phyloP scores from a whole-genome alignment of 257 asterid species.

The Agastache rugosa region DNA sequence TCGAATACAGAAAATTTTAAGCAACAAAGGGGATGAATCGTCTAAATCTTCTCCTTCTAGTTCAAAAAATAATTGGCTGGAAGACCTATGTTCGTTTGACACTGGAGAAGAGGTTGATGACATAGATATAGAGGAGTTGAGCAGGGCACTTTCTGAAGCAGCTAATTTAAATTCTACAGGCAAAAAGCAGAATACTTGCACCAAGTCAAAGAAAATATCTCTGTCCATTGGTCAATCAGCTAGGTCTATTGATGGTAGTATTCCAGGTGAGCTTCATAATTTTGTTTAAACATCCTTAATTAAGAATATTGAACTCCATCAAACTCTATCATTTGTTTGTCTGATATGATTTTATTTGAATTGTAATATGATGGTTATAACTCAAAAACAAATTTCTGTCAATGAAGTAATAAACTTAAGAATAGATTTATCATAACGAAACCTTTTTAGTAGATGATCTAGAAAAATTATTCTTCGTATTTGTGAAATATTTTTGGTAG shows the following conservation, averaged over 20 bases:
- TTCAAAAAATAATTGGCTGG: conserved; percentile 49
- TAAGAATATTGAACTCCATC: conserved; percentile 15
- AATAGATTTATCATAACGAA: background rate
- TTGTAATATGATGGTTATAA: conserved; percentile 6
- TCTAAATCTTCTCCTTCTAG: conserved; percentile 47
- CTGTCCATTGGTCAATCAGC: conserved; percentile 37
- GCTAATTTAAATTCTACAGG: conserved; percentile 50
- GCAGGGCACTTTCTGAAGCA: conserved; percentile 77
- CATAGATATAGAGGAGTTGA: conserved; percentile 75
- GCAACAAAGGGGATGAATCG: conserved; percentile 38
- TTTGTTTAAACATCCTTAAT: background rate
- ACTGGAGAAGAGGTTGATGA: conserved; percentile 52
- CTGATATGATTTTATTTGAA: conserved; percentile 12
- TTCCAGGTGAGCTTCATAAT: conserved; percentile 55
- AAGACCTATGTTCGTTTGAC: conserved; percentile 59
- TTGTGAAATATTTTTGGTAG: background rate
- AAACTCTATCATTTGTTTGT: background rate
- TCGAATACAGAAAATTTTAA: conserved; percentile 72
- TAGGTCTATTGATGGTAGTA: conserved; percentile 50
- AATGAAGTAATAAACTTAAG: background rate
- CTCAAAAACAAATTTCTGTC: background rate
- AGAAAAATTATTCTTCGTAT: background rate
- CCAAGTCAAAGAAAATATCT: conserved; percentile 42
- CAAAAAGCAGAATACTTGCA: conserved; percentile 47
- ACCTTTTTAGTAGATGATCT: background rate